phyloP scores from a whole-genome alignment of 1,284 basidiomycete genomes.

The Sporisorium reilianum region DNA sequence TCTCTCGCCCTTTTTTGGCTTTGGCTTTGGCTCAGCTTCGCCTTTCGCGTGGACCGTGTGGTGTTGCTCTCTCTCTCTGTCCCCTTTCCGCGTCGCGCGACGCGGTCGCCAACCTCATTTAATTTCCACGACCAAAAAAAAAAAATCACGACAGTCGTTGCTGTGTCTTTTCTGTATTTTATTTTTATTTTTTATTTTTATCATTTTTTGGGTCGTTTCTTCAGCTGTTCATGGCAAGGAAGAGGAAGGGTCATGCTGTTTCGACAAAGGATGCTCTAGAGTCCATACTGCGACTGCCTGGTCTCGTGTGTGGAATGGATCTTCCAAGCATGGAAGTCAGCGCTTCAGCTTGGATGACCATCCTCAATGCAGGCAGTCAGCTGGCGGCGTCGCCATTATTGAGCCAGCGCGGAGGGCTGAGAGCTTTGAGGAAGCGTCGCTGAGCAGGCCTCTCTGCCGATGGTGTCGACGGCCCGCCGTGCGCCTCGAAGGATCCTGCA shows the following conservation, averaged over 20 bases:
- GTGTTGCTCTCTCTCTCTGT: conserved; percentile 36
- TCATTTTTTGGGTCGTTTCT: background rate
- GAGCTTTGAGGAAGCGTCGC: conserved; percentile 21
- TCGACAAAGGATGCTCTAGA: background rate
- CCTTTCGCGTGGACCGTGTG: conserved; percentile 17
- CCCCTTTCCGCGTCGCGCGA: conserved; percentile 46
- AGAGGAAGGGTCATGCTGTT: background rate
- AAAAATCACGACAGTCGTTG: background rate
- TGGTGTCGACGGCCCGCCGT: background rate
- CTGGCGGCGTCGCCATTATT: background rate
- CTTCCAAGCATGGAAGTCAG: background rate
- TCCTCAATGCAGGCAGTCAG: background rate
- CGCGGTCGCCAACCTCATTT: conserved; percentile 31
- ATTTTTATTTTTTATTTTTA: background rate
- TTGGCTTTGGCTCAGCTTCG: conserved; percentile 19
- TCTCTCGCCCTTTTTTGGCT: conserved; percentile 1
- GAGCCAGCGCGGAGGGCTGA: conserved; percentile 23
- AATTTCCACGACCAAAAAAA: conserved; percentile 5
- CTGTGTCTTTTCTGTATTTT: background rate
- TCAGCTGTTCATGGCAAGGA: background rate
- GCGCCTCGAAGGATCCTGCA: background rate
- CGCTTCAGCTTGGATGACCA: too few relatives aligned
- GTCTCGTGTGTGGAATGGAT: background rate
- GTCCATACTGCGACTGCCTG: too few relatives aligned
- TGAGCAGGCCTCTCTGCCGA: conserved; percentile 22